Evolutionary conservation across 164 flowering plant genomes (phyloP).

Genomic region (Berberis thunbergii): DNA sequence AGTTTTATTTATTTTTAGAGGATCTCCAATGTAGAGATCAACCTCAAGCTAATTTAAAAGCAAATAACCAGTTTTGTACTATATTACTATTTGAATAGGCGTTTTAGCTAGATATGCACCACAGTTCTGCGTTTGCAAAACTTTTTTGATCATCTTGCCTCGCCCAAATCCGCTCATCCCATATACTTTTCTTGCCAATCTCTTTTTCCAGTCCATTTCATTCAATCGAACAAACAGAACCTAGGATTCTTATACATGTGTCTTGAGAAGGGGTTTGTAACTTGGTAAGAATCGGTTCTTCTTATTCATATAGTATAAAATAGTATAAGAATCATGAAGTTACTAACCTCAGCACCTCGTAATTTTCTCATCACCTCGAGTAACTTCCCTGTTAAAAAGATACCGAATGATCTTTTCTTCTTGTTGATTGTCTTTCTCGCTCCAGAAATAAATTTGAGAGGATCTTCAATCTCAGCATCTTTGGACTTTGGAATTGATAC

Average conservation of each 20-base stretch:
- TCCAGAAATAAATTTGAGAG: slow-evolving; percentile 26
- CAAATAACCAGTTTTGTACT: too few relatives aligned
- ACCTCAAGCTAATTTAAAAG: too few relatives aligned
- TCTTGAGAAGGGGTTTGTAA: not conserved
- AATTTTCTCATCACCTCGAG: slow-evolving; percentile 25
- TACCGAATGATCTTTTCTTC: slow-evolving; percentile 31
- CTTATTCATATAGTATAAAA: too few relatives aligned
- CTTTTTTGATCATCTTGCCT: too few relatives aligned
- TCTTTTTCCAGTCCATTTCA: not conserved
- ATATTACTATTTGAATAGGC: too few relatives aligned
- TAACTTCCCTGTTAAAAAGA: slow-evolving; percentile 26
- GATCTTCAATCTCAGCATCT: slow-evolving; percentile 10
- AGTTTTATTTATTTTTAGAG: too few relatives aligned
- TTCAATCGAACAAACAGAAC: not conserved
- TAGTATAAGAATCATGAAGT: not conserved
- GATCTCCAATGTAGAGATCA: too few relatives aligned
- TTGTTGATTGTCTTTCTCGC: slow-evolving; percentile 23
- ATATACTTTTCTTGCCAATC: not conserved
- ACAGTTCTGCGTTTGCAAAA: too few relatives aligned
- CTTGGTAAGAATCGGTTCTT: too few relatives aligned
- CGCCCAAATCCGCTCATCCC: too few relatives aligned
- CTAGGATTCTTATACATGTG: not conserved
- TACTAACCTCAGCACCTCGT: slow-evolving; percentile 40
- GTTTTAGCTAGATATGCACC: too few relatives aligned
- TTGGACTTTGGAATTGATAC: slow-evolving; percentile 11